Evolutionary conservation across 73 alveolate genomes (phyloP).

Genomic region (Paramecium pentaurelia): DNA sequence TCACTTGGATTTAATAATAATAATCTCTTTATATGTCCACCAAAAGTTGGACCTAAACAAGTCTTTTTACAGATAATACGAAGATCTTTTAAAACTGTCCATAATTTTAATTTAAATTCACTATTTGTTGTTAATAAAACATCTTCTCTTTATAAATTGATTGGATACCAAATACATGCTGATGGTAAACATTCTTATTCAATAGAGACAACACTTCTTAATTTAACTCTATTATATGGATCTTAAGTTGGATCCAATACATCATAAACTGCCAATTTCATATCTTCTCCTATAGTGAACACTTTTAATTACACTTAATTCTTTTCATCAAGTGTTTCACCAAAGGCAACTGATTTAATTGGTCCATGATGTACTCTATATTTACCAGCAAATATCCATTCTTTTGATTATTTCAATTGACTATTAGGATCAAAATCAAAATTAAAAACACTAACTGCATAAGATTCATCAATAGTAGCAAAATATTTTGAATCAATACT

Average conservation of each 20-base stretch:
- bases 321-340: background rate
- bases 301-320: constrained; percentile 66
- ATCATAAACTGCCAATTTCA: too few species aligned
- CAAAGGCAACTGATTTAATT: too few species aligned
- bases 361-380: too few species aligned
- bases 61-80: constrained; percentile 83
- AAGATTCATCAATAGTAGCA: too few species aligned
- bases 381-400: too few species aligned
- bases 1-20: constrained; percentile 70
- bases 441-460: too few species aligned
- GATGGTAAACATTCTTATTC: constrained; percentile 87
- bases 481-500: too few species aligned
- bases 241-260: too few species aligned
- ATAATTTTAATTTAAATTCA: constrained; percentile 89
- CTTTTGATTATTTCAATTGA: too few species aligned
- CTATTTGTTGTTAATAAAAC: constrained; percentile 90
- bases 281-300: constrained; percentile 73
- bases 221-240: too few species aligned
- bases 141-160: constrained; percentile 87
- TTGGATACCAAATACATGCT: constrained; percentile 95
- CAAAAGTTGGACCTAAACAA: constrained; percentile 97
- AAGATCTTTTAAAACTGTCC: constrained; percentile 71
- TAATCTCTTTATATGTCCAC: constrained; percentile 92
- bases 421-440: too few species aligned
- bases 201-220: background rate